Evolutionary conservation across 345 rosid species (phyloP), one percentile per base, ranked within the genome.

Genomic region (Heritiera fomes): DNA sequence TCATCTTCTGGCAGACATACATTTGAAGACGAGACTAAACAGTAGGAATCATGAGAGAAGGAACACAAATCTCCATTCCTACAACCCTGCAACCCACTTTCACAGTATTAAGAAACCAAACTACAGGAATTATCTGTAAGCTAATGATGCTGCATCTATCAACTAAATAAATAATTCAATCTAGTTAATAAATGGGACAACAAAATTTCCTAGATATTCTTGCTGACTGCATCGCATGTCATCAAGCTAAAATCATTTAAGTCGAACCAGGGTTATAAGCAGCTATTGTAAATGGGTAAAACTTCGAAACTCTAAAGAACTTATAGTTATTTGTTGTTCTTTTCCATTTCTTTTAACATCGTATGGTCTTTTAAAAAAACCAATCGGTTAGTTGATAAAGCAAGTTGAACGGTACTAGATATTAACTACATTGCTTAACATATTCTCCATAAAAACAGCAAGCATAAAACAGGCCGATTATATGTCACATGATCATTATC

Each of bases 41-140:
- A 77, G 70, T 41, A 86, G 76, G 77, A 55, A 81, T 81, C 91
- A 83, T 95, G 98, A 46, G 97, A 91, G 83, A 78, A 95, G 75
- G 68, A 49, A 81, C 98, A 95, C 6, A 82, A 79, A 23, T 88
- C 89, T 72, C 95, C 98, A 65, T 93, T 89, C 82, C 93, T 87
- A 85, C 98, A 95, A 56, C 98, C 98, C 98, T 95, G 89, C 69
- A 45, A 82, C 80, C 73, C 76, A 72, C 53, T 72, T 52, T 68
- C 75, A 80, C 69, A 82, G 77, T 68, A 56, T 50, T 65, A 41
- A 82, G 55, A 61, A 65, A 18, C 40, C 23, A 79, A 77, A 76
- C 62, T 13, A 28, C 20, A 47, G 73, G 47, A 62, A 47, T 70
- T 47, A 47, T 70, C 40, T 34, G 3, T 23, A 47, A 47, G 41